Evolutionary conservation across 2,329 filamentous ascomycete genomes (phyloP).

Genomic region (Gremmenia infestans): DNA sequence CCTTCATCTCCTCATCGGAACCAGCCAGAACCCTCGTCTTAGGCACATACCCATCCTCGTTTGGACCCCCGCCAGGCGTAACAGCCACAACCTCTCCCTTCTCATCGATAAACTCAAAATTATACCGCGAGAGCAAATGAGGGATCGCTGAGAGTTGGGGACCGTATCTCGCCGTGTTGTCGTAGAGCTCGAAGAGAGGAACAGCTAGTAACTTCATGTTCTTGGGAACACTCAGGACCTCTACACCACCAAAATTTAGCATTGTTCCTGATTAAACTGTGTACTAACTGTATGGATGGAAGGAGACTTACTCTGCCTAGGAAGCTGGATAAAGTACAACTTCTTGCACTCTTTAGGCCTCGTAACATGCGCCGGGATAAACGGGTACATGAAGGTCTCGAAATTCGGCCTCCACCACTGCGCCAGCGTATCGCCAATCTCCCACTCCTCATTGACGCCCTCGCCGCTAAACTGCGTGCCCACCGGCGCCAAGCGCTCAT

Average conservation of each 20-base stretch:
- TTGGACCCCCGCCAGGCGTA: constrained; percentile 67
- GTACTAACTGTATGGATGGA: not conserved
- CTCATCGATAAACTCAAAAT: constrained; percentile 97
- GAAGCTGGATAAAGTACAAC: constrained; percentile 93
- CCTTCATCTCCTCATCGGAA: constrained; percentile 56
- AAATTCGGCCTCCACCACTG: constrained; percentile 99
- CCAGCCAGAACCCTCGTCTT: constrained; percentile 61
- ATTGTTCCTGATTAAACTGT: not conserved
- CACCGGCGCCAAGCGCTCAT: constrained; percentile 91
- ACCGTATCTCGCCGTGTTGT: constrained; percentile 91
- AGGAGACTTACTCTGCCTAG: constrained; percentile 69
- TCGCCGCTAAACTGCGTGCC: constrained; percentile 75
- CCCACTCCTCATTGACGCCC: constrained; percentile 88
- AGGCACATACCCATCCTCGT: constrained; percentile 49
- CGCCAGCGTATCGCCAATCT: constrained; percentile 88
- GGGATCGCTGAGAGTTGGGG: constrained; percentile 95
- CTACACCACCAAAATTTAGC: constrained; percentile 42
- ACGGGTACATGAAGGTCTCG: constrained; percentile 99
- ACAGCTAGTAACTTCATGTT: constrained; percentile 99
- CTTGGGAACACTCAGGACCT: constrained; percentile 93
- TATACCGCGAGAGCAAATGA: constrained; percentile 88
- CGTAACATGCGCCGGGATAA: constrained; percentile 92
- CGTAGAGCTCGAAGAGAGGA: constrained; percentile 94
- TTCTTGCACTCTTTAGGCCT: constrained; percentile 99
- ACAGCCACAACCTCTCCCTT: constrained; percentile 79